Conservation (phyloP, 2,329 filamentous ascomycete species). For the Zelopaecilomyces penicillatus region DNA sequence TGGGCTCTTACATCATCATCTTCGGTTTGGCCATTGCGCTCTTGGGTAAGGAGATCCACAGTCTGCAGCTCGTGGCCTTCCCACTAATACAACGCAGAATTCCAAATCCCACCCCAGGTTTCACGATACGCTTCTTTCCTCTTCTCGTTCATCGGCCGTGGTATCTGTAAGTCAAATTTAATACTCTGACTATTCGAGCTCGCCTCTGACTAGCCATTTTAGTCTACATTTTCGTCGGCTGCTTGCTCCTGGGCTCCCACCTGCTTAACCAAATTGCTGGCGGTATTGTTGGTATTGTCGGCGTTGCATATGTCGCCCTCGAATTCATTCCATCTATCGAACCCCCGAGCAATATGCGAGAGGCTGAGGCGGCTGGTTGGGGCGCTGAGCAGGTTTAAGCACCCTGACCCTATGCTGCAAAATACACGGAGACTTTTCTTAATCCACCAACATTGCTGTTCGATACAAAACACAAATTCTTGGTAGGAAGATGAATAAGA, state of each 20-base stretch:
- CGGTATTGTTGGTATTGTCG: conserved; percentile 66
- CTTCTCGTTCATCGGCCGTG: conserved; percentile 94
- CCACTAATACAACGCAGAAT: conserved; percentile 46
- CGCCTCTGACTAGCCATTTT: conserved; percentile 5
- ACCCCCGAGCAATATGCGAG: conserved; percentile 73
- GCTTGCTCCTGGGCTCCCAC: conserved; percentile 64
- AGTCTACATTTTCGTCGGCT: conserved; percentile 97
- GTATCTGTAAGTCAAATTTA: conserved; percentile 63
- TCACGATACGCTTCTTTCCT: conserved; percentile 94
- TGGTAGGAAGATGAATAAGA: too few species aligned
- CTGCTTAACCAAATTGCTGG: conserved; percentile 68
- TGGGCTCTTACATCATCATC: conserved; percentile 80
- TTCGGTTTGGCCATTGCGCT: conserved; percentile 75
- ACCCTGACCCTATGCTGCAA: not conserved
- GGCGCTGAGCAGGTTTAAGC: conserved; percentile 66
- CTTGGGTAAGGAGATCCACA: conserved; percentile 37
- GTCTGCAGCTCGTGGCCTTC: conserved; percentile 13
- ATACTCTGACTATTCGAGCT: not conserved
- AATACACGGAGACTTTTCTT: too few species aligned
- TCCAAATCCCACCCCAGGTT: conserved; percentile 88
- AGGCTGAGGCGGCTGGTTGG: conserved; percentile 62
- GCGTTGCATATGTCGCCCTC: conserved; percentile 66
- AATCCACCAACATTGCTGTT: too few species aligned
- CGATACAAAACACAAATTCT: too few species aligned
- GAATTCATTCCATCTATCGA: conserved; percentile 75